Evolutionary conservation across 1,139 yeast species (phyloP).

Genomic region (Ogataea hybrid): DNA sequence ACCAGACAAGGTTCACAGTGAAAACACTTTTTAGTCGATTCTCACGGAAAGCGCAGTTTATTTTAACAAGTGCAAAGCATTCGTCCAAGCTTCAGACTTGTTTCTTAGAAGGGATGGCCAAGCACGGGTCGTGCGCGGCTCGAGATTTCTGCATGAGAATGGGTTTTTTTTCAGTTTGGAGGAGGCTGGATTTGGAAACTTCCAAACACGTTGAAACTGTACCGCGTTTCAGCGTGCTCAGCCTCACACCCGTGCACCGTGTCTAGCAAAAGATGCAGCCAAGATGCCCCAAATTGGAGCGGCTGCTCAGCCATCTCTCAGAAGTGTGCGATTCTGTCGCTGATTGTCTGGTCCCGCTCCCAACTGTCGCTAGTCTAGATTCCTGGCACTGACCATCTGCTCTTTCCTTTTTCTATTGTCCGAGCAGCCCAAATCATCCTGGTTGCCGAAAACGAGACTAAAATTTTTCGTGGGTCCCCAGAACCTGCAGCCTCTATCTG

Average conservation of each 20-base stretch:
- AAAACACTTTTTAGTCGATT: background rate
- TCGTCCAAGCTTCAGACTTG: slow-evolving; percentile 9
- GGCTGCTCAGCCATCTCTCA: too few relatives aligned
- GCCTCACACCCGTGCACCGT: slow-evolving; percentile 7
- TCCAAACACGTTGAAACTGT: slow-evolving; percentile 4
- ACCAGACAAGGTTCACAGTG: slow-evolving; percentile 7
- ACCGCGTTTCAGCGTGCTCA: slow-evolving; percentile 3
- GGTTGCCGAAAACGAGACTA: background rate
- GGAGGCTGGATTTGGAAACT: slow-evolving; percentile 12
- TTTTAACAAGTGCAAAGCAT: background rate
- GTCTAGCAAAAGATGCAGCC: background rate
- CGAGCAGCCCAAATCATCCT: too few relatives aligned
- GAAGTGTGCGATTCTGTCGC: too few relatives aligned
- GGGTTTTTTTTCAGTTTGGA: slow-evolving; percentile 7
- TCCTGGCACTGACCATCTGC: too few relatives aligned
- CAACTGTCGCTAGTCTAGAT: too few relatives aligned
- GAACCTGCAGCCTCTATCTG: slow-evolving; percentile 1
- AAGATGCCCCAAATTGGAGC: background rate
- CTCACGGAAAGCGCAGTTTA: background rate
- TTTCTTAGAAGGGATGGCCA: slow-evolving; percentile 15
- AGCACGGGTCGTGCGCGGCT: slow-evolving; percentile 9
- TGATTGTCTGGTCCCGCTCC: too few relatives aligned
- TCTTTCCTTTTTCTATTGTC: too few relatives aligned
- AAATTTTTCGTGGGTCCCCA: background rate
- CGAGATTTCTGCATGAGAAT: slow-evolving; percentile 8